Evolutionary conservation across 768 basidiomycete genomes (phyloP).

Genomic region (Phylloporus scabripes): DNA sequence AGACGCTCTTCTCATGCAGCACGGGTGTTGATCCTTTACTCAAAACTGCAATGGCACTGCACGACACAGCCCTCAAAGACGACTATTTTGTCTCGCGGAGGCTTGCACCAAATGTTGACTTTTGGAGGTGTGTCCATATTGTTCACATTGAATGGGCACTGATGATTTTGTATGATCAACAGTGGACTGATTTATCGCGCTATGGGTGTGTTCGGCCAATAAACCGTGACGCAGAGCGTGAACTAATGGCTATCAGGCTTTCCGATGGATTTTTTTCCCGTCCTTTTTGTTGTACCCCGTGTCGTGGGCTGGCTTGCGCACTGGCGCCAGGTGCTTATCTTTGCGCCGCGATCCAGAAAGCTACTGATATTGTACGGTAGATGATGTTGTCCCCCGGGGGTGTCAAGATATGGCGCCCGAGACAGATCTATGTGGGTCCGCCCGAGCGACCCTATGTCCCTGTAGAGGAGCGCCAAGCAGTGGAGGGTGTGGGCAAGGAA

Average conservation of each 20-base stretch:
- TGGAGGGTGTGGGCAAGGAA: constrained; percentile 51
- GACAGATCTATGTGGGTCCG: constrained; percentile 79
- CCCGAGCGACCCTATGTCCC: constrained; percentile 70
- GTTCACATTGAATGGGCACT: not conserved
- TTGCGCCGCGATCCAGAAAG: not conserved
- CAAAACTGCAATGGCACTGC: constrained; percentile 84
- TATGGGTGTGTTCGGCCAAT: constrained; percentile 55
- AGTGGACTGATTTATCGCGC: constrained; percentile 89
- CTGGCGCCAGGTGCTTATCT: constrained; percentile 66
- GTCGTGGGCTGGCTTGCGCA: constrained; percentile 93
- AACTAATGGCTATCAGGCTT: constrained; percentile 49
- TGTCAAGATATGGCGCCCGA: constrained; percentile 90
- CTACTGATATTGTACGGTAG: constrained; percentile 33
- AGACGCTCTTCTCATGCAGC: constrained; percentile 32
- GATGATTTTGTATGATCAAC: not conserved
- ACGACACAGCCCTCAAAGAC: constrained; percentile 85
- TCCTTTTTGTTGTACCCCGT: constrained; percentile 86
- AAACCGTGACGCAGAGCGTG: not conserved
- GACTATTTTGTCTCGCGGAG: constrained; percentile 81
- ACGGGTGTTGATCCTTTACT: constrained; percentile 82
- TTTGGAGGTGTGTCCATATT: constrained; percentile 48
- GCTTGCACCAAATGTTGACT: constrained; percentile 88
- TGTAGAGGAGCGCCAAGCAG: constrained; percentile 50
- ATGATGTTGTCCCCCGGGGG: constrained; percentile 89
- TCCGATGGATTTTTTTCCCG: constrained; percentile 92